Base-by-base conservation (phyloP, 768 basidiomycete species). In the Boletus edulis region DNA sequence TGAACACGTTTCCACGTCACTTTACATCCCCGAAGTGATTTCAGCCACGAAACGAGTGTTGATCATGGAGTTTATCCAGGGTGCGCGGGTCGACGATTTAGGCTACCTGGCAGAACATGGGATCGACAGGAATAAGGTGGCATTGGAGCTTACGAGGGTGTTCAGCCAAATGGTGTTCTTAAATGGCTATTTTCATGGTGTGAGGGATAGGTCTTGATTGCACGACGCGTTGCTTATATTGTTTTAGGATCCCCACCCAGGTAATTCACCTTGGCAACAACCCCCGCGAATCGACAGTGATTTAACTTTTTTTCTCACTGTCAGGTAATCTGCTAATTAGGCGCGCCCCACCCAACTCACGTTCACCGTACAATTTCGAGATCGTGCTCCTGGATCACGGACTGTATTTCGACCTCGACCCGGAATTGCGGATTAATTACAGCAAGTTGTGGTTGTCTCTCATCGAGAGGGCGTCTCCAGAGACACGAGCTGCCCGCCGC, bases 111-210 rank as follows among this genome's bases (percentile, higher is more conserved):
- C 88, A 22, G 75, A 84, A 37, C 78, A 90, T 57, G 78, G 82
- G 43, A 98, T 99, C 58, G 93, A 99, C 71, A 79, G 96, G 50
- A 99, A 98, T 67, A 88, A 87, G 68, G 95, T 99, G 42, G 86
- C 94, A 1, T 75, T 96, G 51, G 94, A 98, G 71, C 78, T 99
- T 20, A 85, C 89, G 4, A 75, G 88, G 59, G 96, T 99, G 64
- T 98, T 98, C 67, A 89, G 83, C 47, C 86, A 84, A 65, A 98
- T 98, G 97, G 92, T 98, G 12, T 96, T 98, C 65, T 68, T 97
- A 41, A 91, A 96, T 67, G 95, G 95, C 17, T 94, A 87, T 83
- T 90, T 90, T 68, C 87, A 88, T 73, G 87, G 85, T 39, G 89
- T 89, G 65, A 69, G 86, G 73, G 27, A 37, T 24, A 53, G 37